Conservation (phyloP, 345 rosid species). For the Camelina laxa region DNA sequence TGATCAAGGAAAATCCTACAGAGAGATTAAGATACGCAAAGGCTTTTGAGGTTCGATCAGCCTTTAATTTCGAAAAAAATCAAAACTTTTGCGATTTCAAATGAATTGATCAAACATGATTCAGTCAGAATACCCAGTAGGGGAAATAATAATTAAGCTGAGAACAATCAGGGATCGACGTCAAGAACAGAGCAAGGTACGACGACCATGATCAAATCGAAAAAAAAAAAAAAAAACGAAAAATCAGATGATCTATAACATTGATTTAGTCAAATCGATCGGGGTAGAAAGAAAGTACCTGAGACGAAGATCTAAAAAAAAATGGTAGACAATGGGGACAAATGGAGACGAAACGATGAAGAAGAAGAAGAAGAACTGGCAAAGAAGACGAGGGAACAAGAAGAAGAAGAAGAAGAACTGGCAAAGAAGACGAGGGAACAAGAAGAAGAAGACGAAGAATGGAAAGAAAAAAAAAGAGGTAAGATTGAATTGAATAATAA, state of each 20-base stretch:
- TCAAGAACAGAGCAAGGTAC: constrained; percentile 11
- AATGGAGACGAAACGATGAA: background rate
- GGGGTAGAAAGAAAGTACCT: constrained; percentile 24
- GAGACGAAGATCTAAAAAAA: constrained; percentile 5
- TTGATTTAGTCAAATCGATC: constrained; percentile 27
- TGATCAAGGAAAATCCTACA: constrained; percentile 7
- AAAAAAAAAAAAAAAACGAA: no score
- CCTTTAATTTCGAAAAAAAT: background rate
- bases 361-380: constrained; percentile 26
- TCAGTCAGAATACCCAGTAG: background rate
- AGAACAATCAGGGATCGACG: background rate
- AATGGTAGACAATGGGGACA: constrained; percentile 10
- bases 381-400: constrained; percentile 15
- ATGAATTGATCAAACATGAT: constrained; percentile 16
- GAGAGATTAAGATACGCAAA: background rate
- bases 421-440: constrained; percentile 18
- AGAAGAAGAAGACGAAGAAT: background rate
- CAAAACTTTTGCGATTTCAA: constrained; percentile 9
- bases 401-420: constrained; percentile 23
- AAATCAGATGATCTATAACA: constrained; percentile 26
- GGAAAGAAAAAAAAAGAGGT: background rate
- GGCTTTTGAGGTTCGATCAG: constrained; percentile 2
- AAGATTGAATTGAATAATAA: constrained; percentile 24
- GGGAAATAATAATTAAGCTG: no score
- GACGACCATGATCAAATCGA: constrained; percentile 8